Evolutionary conservation across 768 basidiomycete genomes (phyloP), one percentile per base, ranked within the genome.

Genomic region (Suillus lakei): DNA sequence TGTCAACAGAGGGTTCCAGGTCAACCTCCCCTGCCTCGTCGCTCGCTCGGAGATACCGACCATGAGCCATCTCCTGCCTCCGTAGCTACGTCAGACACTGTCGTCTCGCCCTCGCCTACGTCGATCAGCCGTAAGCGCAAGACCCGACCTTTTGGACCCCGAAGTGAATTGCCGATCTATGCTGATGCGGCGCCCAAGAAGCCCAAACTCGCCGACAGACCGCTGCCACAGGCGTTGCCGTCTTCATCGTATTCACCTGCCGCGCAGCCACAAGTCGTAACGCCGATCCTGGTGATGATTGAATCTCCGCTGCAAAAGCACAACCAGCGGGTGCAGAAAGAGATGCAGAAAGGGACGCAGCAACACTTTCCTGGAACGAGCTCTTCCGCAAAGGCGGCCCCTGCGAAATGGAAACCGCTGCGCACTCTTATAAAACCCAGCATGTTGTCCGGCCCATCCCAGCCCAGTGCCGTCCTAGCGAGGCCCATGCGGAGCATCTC

Each of bases 11-110:
- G 74, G 15, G 34, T 76, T 30, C 72, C 74, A 34, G 66, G 38
- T 28, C 74, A 76, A 36, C 74, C 76, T 3, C 71, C 66, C 3
- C 38, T 75, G 38, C 74, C 69, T 12, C 15, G 60, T 10, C 70
- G 68, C 1, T 39, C 56, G 23, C 23, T 10, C 18, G 55, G 34
- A 56, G 12, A 50, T 34, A n/a, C 53, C 53, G 32, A 28, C 16
- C 34, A n/a, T 34, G 21, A 21, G 32, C 21, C 32, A 54, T 36
- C 53, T n/a, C 32, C 39, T 30, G 16, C n/a, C 16, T 59, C 39
- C 36, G 23, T 59, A 15, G 50, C 43, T n/a, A 50, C 60, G 3
- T 61, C 43, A 16, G 32, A 61, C 6, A 54, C 34, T 7, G 21
- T 34, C 32, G 6, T 54, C 53, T n/a, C 53, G 5, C 53, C 30